Evolutionary conservation across 352 stramenopile genomes (phyloP), one percentile per base, ranked within the genome.

Genomic region (Phytophthora cactorum): DNA sequence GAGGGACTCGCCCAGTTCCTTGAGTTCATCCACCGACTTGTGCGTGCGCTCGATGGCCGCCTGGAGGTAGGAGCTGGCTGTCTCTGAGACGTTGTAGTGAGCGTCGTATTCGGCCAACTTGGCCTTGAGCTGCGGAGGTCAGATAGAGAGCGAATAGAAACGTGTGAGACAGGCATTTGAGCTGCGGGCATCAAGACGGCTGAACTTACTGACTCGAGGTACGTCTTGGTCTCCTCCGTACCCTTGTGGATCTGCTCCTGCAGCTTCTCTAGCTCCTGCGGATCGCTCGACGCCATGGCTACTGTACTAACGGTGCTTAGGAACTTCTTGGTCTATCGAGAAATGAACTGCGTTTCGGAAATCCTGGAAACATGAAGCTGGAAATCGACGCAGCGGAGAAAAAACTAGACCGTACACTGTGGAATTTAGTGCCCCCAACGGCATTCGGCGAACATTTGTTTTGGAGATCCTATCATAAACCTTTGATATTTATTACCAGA

Each of bases 171-270:
- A 12, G 17, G 22, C 11, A 14, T 12, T 28, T 29, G 27, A 29
- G n/a, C 17, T 28, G 44, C 17, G 25, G 15, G 22, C 14, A 36
- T 6, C 3, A 25, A 45, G n/a, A 9, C 31, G 31, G 9, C 2
- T n/a, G 8, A 8, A 2, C 66, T 28, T 67, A 86, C 78, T 68
- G 72, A 73, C 34, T 70, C 73, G 41, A 91, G 68, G 55, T 93
- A 91, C 67, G 81, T 85, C 74, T 90, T 90, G 68, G 85, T 91
- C 71, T 91, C 82, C 59, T 90, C 75, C 11, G 84, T 73, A 58
- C 85, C 81, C 63, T 88, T 78, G 45, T 86, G 68, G 61, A 92
- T 88, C 72, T 89, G 81, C 64, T 82, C 66, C 69, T 91, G 81
- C 36, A 92, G 74, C 72, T 89, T 85, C 58, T 84, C 70, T 32